Evolutionary conservation across 2,329 filamentous ascomycete genomes (phyloP), one percentile per base, ranked within the genome.

Genomic region (Chaetomium globosum): DNA sequence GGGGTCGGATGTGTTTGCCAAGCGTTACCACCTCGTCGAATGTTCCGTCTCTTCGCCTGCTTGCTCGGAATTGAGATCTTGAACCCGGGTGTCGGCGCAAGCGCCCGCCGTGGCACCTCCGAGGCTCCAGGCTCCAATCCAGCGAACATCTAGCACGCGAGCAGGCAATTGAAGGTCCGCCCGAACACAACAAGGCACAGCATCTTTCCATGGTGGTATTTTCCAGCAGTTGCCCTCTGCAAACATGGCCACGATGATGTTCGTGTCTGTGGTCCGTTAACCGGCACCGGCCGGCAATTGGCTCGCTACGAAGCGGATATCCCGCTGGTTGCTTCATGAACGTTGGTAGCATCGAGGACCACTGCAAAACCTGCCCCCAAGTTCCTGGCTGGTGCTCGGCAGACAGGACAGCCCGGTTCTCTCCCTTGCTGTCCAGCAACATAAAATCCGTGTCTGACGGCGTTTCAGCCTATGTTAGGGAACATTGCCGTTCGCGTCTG

Each of bases 231-330:
- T 57, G 53, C 46, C 19, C 61, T 57, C 31, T 57, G 53, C 60
- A 49, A 52, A 63, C 33, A 31, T 21, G 55, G 49, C 61, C 55
- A 64, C 55, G 55, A 53, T 55, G 33, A 59, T 4, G 33, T 36
- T 64, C 61, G 56, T 59, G 33, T 64, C 28, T 54, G 33, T 54
- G 26, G 13, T 48, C 23, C 3, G n/a, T 4, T 26, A 19, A 31
- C 39, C 23, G 33, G 46, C 33, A 36, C 53, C 19, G n/a, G 31
- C 13, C n/a, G 39, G 28, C 51, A 56, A 59, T 60, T 64, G 62
- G 57, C 16, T 60, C 39, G 51, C 49, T 56, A 54, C 36, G 31
- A 10, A 36, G 9, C 5, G 16, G n/a, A 43, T 8, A 9, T 26
- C 16, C n/a, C 46, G 61, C 26, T 26, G 36, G 23, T 43, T 49